phyloP scores from a whole-genome alignment of 257 asterid genomes.

The Solanum dulcamara region DNA sequence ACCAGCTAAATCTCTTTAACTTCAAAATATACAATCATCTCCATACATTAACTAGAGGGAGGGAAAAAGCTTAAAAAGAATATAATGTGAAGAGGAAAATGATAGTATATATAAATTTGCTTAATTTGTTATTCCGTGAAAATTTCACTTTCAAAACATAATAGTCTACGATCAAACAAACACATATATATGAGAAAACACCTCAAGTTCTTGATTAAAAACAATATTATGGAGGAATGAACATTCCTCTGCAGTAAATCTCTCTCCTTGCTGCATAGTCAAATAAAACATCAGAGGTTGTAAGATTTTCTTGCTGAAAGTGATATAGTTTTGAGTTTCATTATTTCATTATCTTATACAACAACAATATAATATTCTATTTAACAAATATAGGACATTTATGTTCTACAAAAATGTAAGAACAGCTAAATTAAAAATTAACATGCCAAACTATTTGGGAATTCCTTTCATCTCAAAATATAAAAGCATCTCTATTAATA shows the following conservation, averaged over 20 bases:
- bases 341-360: not conserved
- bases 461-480: not conserved
- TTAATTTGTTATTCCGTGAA: not conserved
- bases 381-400: not conserved
- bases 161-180: not conserved
- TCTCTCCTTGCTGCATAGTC: not conserved
- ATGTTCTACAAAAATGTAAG: not conserved
- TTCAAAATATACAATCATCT: not conserved
- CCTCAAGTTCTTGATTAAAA: not conserved
- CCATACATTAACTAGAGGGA: not conserved
- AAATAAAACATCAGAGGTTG: too few relatives aligned
- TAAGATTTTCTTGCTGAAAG: too few relatives aligned
- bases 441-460: not conserved
- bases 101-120: not conserved
- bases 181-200: not conserved
- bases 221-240: not conserved
- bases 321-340: not conserved
- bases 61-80: not conserved
- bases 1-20: not conserved
- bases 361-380: not conserved
- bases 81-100: not conserved
- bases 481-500: not conserved
- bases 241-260: not conserved
- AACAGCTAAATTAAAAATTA: not conserved
- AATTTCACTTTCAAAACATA: not conserved